Evolutionary conservation across 106 monocot genomes (phyloP).

Genomic region (Dendrobium catenatum): DNA sequence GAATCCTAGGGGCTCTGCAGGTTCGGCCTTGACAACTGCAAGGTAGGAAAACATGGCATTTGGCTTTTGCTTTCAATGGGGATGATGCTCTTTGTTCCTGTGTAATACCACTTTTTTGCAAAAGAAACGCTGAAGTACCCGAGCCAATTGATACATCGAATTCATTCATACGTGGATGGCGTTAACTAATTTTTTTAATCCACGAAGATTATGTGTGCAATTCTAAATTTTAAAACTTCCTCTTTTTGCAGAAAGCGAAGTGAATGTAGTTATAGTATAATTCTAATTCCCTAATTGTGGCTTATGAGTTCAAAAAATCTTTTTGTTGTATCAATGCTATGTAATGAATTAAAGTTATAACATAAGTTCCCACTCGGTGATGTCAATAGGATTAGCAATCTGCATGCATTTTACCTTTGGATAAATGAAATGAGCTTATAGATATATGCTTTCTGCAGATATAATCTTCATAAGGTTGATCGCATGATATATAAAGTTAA

Average conservation of each 20-base stretch:
- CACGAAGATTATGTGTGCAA: not conserved
- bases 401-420: not conserved
- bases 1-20: conserved; percentile 91
- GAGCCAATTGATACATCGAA: not conserved
- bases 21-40: conserved; percentile 73
- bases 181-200: not conserved
- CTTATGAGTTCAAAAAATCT: not conserved
- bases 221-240: no score
- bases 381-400: not conserved
- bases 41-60: conserved; percentile 30
- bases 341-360: not conserved
- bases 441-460: not conserved
- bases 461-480: not conserved
- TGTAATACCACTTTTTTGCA: not conserved
- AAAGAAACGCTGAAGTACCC: not conserved
- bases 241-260: no score
- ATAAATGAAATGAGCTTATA: not conserved
- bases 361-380: not conserved
- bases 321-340: not conserved
- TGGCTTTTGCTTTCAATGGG: not conserved
- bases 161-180: not conserved
- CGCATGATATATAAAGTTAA: not conserved
- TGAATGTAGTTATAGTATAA: not conserved
- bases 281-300: not conserved
- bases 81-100: not conserved